Conservation (phyloP, 2,329 filamentous ascomycete genomes). For the Aureobasidium sp. region DNA sequence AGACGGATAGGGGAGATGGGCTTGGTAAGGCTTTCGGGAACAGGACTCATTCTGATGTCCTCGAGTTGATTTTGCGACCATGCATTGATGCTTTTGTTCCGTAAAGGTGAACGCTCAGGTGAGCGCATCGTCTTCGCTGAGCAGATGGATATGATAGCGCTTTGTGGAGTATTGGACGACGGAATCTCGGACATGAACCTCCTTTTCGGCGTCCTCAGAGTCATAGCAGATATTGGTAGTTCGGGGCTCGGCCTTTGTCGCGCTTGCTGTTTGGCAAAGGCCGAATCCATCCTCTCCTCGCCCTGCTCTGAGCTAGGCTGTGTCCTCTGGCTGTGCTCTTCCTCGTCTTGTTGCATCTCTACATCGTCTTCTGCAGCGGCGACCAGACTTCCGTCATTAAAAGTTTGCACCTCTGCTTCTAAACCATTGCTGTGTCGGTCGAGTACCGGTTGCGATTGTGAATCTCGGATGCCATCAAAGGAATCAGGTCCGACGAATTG, state of each 20-base stretch:
- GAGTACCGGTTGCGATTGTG: background rate
- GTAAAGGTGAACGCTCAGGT: constrained; percentile 17
- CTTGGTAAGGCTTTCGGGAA: background rate
- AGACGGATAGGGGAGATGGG: background rate
- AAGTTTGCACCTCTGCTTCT: background rate
- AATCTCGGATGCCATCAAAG: background rate
- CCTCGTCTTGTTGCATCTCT: background rate
- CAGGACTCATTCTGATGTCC: background rate
- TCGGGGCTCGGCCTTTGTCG: constrained; percentile 7
- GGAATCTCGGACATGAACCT: constrained; percentile 17
- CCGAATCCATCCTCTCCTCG: background rate
- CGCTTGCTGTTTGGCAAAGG: constrained; percentile 14
- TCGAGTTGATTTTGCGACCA: background rate
- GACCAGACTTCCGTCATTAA: background rate
- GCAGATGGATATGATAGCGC: constrained; percentile 17
- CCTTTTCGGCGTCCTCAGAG: background rate
- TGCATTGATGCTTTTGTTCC: constrained; percentile 14
- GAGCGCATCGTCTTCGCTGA: constrained; percentile 9
- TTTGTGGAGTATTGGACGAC: constrained; percentile 21
- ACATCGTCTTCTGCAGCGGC: background rate
- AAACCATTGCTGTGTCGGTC: too few relatives aligned
- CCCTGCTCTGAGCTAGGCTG: background rate
- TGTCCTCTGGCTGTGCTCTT: background rate
- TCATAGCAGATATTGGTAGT: background rate
- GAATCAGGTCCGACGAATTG: background rate